Base-by-base conservation (phyloP, 2,329 filamentous ascomycete species). In the Penicillium hordei region DNA sequence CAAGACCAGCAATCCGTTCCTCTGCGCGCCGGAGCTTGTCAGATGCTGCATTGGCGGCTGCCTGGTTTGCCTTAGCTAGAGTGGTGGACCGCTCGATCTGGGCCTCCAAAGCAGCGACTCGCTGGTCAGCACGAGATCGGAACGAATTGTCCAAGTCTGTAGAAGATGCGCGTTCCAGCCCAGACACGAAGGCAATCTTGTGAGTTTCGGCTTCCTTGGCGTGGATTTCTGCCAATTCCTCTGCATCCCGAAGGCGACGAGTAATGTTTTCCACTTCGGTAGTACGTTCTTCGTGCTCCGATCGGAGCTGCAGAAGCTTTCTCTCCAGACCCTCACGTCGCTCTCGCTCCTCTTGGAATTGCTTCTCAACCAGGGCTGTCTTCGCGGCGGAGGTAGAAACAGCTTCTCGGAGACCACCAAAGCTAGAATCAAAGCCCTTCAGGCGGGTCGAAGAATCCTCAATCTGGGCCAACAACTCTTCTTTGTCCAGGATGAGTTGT, bases 1-100 rank as follows among this genome's bases (percentile, higher is more conserved):
- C 94, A 4, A 99, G 83, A 7, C 94, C 94, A 5, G 94, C 95
- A 72, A 99, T 97, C 42, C 94, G 88, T 78, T 97, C 95, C 76
- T 99, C 95, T 4, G 94, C 94, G 58, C 89, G 89, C 52, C 94
- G 89, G 52, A 99, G 82, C 72, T 93, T 95, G 70, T 97, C 92
- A 0, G 91, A 89, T 3, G 93, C 92, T 27, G 82, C 78, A 72
- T 99, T 91, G 1, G 93, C 93, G 58, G 95, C 93, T 60, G 88
- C 83, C 73, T 97, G 92, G 66, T 96, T 96, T 69, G 91, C 91
- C 73, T 89, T 90, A 29, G 93, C 91, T 72, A 97, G 79, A 2
- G 81, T 82, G 67, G 91, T 95, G 17, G 93, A 90, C 43, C 88
- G 79, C 61, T 88, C 84, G 15, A 96, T 81, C 72, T 97, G 94